Conservation (phyloP, 2,329 filamentous ascomycete species). For the Ramichloridium luteum region DNA sequence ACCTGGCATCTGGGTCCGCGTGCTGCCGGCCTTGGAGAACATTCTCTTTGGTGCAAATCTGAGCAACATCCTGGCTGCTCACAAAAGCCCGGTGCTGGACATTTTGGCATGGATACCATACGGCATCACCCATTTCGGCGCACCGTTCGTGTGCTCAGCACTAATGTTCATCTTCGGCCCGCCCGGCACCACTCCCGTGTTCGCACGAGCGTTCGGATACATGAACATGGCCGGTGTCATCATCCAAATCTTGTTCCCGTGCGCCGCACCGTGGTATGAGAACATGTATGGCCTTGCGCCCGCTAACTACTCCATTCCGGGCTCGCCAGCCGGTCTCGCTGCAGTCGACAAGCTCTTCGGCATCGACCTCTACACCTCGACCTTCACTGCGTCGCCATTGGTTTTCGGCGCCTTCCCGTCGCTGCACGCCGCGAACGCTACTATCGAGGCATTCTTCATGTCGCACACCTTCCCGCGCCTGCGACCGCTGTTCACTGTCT, state of each 20-base stretch:
- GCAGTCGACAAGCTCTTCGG: conserved; percentile 84
- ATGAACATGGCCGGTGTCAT: conserved; percentile 80
- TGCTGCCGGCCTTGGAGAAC: conserved; percentile 87
- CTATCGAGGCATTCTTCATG: conserved; percentile 84
- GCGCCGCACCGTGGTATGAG: conserved; percentile 95
- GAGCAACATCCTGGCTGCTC: conserved; percentile 86
- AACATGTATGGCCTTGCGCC: conserved; percentile 82
- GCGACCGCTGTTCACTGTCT: conserved; percentile 65
- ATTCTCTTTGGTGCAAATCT: conserved; percentile 92
- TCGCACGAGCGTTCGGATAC: conserved; percentile 80
- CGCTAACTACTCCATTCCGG: conserved; percentile 81
- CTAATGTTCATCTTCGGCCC: conserved; percentile 82
- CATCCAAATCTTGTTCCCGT: conserved; percentile 83
- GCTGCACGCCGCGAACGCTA: conserved; percentile 78
- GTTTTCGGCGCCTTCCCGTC: conserved; percentile 94
- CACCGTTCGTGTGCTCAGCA: conserved; percentile 64
- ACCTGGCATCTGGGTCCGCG: conserved; percentile 89
- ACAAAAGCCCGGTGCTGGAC: conserved; percentile 73
- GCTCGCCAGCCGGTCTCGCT: conserved; percentile 77
- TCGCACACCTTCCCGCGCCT: conserved; percentile 80
- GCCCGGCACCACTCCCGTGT: conserved; percentile 72
- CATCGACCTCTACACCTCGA: conserved; percentile 83
- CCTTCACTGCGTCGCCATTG: conserved; percentile 77
- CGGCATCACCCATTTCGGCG: conserved; percentile 79
- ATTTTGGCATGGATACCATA: conserved; percentile 89